Conservation (phyloP, 2,329 filamentous ascomycete genomes). For the Alternaria panax region DNA sequence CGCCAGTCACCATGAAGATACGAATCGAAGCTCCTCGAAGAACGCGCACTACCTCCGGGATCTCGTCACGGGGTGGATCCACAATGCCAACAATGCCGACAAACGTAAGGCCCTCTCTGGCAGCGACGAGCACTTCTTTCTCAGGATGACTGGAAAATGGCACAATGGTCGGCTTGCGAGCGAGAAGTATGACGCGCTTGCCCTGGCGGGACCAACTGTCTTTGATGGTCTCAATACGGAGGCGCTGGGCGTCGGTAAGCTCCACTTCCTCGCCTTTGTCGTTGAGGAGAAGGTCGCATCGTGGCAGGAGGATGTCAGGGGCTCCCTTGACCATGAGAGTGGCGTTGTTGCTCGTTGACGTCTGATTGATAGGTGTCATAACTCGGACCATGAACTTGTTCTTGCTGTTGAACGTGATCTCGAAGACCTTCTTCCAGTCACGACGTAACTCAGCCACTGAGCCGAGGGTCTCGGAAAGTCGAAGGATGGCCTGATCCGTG, state of each 20-base stretch:
- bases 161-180: slow-evolving; percentile 63
- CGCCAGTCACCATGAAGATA: slow-evolving; percentile 84
- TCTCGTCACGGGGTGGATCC: slow-evolving; percentile 67
- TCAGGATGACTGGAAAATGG: slow-evolving; percentile 61
- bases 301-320: slow-evolving; percentile 73
- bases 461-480: slow-evolving; percentile 72
- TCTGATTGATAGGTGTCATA: slow-evolving; percentile 53
- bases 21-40: slow-evolving; percentile 74
- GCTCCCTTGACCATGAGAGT: slow-evolving; percentile 80
- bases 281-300: slow-evolving; percentile 66
- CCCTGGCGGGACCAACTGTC: slow-evolving; percentile 73
- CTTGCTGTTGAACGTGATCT: slow-evolving; percentile 76
- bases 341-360: slow-evolving; percentile 36
- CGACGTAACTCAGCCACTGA: slow-evolving; percentile 66
- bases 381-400: slow-evolving; percentile 82
- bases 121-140: slow-evolving; percentile 63
- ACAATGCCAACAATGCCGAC: slow-evolving; percentile 66
- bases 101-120: slow-evolving; percentile 58
- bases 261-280: slow-evolving; percentile 60
- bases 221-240: slow-evolving; percentile 66
- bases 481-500: slow-evolving; percentile 76
- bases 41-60: slow-evolving; percentile 65
- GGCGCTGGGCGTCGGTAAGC: slow-evolving; percentile 57
- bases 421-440: slow-evolving; percentile 70
- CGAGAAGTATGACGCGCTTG: slow-evolving; percentile 71